Evolutionary conservation across 2,329 filamentous ascomycete species (phyloP).

Genomic region (Ramularia collo-cygni): DNA sequence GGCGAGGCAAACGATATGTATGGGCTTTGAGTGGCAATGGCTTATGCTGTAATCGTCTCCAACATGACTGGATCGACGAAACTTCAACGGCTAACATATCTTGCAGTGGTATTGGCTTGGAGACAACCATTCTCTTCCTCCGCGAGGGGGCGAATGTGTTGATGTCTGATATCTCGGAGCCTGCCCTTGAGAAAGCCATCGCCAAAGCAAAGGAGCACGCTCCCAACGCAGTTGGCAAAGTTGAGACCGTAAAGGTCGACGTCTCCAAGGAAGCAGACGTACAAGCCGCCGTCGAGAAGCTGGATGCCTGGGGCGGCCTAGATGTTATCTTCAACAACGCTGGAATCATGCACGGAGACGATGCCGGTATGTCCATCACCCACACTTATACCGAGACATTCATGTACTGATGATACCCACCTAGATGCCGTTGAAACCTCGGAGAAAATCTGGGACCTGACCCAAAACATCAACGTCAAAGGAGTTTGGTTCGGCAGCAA

Average conservation of each 20-base stretch:
- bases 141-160: slow-evolving; percentile 81
- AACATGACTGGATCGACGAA: slow-evolving; percentile 1
- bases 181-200: slow-evolving; percentile 68
- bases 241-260: slow-evolving; percentile 64
- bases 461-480: slow-evolving; percentile 93
- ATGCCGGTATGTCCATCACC: slow-evolving; percentile 40
- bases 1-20: too few relatives aligned
- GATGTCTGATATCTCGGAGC: slow-evolving; percentile 75
- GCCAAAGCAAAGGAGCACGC: slow-evolving; percentile 69
- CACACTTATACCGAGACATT: slow-evolving; percentile 35
- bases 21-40: too few relatives aligned
- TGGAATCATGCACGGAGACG: slow-evolving; percentile 84
- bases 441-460: slow-evolving; percentile 89
- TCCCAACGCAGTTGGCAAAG: slow-evolving; percentile 43
- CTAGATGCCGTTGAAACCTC: slow-evolving; percentile 66
- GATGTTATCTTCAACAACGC: slow-evolving; percentile 98
- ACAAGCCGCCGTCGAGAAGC: slow-evolving; percentile 62
- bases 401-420: neutral
- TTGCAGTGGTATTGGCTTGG: slow-evolving; percentile 78
- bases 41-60: too few relatives aligned
- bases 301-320: slow-evolving; percentile 79
- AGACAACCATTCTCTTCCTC: slow-evolving; percentile 83
- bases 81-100: neutral
- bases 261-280: slow-evolving; percentile 81
- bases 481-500: slow-evolving; percentile 96